Evolutionary conservation across 2,329 filamentous ascomycete species (phyloP).

Genomic region (Herpotrichia juniperi): DNA sequence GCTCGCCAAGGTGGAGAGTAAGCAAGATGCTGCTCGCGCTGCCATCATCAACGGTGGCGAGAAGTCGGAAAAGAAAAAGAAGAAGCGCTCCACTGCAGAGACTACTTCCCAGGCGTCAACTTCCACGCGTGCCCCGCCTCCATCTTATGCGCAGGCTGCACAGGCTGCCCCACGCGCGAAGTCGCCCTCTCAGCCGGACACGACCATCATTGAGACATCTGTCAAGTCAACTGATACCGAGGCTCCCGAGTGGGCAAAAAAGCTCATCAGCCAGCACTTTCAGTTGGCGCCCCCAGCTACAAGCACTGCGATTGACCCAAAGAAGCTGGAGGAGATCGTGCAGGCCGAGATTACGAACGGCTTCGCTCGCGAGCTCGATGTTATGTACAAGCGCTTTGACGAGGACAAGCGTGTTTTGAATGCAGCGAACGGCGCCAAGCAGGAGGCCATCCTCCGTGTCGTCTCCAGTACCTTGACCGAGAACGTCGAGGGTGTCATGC

Average conservation of each 20-base stretch:
- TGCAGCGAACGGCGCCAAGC: slow-evolving; percentile 67
- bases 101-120: slow-evolving; percentile 53
- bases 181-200: slow-evolving; percentile 34
- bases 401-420: slow-evolving; percentile 72
- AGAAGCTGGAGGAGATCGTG: slow-evolving; percentile 58
- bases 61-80: slow-evolving; percentile 57
- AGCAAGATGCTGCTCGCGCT: slow-evolving; percentile 48
- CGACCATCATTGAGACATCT: slow-evolving; percentile 18
- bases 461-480: slow-evolving; percentile 72
- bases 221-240: slow-evolving; percentile 29
- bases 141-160: slow-evolving; percentile 52
- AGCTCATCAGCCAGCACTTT: slow-evolving; percentile 37
- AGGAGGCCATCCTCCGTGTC: slow-evolving; percentile 71
- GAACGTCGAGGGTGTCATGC: slow-evolving; percentile 77
- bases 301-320: slow-evolving; percentile 52
- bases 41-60: slow-evolving; percentile 48
- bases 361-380: slow-evolving; percentile 57
- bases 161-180: slow-evolving; percentile 36
- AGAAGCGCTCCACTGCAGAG: slow-evolving; percentile 65
- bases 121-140: slow-evolving; percentile 27
- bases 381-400: slow-evolving; percentile 66
- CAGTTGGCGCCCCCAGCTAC: slow-evolving; percentile 23
- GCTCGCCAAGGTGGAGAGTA: slow-evolving; percentile 49
- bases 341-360: slow-evolving; percentile 55
- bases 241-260: slow-evolving; percentile 45